phyloP scores from a whole-genome alignment of 352 stramenopile species.

The Phytophthora pinifolia region DNA sequence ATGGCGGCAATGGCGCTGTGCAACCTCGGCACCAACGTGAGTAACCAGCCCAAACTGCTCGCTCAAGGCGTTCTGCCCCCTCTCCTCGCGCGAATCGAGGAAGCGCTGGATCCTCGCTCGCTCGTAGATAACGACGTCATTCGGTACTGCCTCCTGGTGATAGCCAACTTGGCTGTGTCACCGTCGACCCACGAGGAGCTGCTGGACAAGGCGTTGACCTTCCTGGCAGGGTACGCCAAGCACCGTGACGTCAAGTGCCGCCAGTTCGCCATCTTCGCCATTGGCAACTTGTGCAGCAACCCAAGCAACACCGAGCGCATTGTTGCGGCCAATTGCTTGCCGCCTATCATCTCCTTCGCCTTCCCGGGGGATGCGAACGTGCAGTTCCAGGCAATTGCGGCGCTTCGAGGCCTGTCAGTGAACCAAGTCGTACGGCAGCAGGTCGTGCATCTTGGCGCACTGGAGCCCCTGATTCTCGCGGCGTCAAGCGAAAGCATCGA shows the following conservation, averaged over 20 bases:
- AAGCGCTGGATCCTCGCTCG: slow-evolving; percentile 91
- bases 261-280: slow-evolving; percentile 95
- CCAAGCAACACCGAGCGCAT: slow-evolving; percentile 89
- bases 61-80: slow-evolving; percentile 84
- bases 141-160: slow-evolving; percentile 93
- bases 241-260: slow-evolving; percentile 95
- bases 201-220: slow-evolving; percentile 76
- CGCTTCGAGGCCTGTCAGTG: slow-evolving; percentile 91
- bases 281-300: slow-evolving; percentile 96
- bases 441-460: slow-evolving; percentile 89
- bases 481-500: slow-evolving; percentile 91
- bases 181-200: slow-evolving; percentile 81
- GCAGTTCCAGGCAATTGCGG: slow-evolving; percentile 96
- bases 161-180: slow-evolving; percentile 93
- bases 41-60: slow-evolving; percentile 93
- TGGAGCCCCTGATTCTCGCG: slow-evolving; percentile 95
- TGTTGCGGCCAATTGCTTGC: slow-evolving; percentile 86
- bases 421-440: slow-evolving; percentile 89
- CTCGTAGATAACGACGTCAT: slow-evolving; percentile 94
- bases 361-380: slow-evolving; percentile 94
- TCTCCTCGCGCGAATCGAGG: slow-evolving; percentile 85
- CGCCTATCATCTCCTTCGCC: slow-evolving; percentile 93
- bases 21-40: slow-evolving; percentile 94
- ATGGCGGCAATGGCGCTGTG: slow-evolving; percentile 96
- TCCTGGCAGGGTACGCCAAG: slow-evolving; percentile 92